Evolutionary conservation across 2,329 filamentous ascomycete species (phyloP).

Genomic region (Tolypocladium ovalisporum): DNA sequence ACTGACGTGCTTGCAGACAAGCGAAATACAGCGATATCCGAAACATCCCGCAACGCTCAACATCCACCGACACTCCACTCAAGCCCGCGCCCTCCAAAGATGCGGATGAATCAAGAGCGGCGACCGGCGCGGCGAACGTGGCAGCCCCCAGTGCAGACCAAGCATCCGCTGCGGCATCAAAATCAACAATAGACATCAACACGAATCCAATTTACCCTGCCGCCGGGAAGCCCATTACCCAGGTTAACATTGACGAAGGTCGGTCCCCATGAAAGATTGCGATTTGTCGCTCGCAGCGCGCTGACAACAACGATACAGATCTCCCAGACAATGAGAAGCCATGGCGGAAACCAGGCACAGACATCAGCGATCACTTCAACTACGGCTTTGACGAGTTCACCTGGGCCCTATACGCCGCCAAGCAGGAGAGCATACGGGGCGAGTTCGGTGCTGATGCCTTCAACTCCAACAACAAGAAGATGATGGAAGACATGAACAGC

Average conservation of each 20-base stretch:
- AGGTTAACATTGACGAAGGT: constrained; percentile 63
- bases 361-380: constrained; percentile 96
- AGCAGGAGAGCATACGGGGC: constrained; percentile 68
- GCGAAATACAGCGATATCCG: constrained; percentile 54
- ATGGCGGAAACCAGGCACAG: constrained; percentile 88
- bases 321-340: constrained; percentile 78
- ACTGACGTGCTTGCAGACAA: constrained; percentile 29
- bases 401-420: constrained; percentile 87
- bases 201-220: constrained; percentile 68
- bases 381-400: constrained; percentile 99
- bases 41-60: constrained; percentile 51
- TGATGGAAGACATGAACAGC: constrained; percentile 57
- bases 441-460: constrained; percentile 62
- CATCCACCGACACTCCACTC: constrained; percentile 36
- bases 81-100: constrained; percentile 37
- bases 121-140: constrained; percentile 14
- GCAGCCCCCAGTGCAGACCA: constrained; percentile 35
- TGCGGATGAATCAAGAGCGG: constrained; percentile 26
- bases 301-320: constrained; percentile 26
- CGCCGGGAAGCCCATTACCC: constrained; percentile 72
- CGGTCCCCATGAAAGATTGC: constrained; percentile 1
- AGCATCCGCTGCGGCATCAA: constrained; percentile 56
- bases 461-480: constrained; percentile 63
- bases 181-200: constrained; percentile 77
- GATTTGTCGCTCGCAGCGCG: not conserved